These are phyloP conservation scores for Arabis hirsuta DNA, from an alignment of 345 rosid species.

Conservation along the genomic window DNA sequence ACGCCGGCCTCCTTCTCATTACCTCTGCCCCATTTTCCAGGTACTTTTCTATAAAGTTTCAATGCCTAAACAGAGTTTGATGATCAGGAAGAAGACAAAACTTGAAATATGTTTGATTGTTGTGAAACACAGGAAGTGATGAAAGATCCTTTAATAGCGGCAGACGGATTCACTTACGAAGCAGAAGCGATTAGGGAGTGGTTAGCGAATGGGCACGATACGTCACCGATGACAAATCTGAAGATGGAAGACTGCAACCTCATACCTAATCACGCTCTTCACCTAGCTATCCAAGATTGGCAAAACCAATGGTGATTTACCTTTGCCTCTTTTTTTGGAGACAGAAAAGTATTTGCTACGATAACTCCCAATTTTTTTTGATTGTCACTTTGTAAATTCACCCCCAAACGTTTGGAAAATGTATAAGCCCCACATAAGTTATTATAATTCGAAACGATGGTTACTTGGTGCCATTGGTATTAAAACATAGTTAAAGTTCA, in stretches of 20 bases:
- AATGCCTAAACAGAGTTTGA: background rate
- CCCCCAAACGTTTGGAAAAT: constrained; percentile 15
- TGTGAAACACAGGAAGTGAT: constrained; percentile 41
- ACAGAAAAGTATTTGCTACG: background rate
- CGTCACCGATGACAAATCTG: constrained; percentile 94
- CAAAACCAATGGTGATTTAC: constrained; percentile 55
- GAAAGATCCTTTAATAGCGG: constrained; percentile 88
- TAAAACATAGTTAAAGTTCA: background rate
- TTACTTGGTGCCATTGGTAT: background rate
- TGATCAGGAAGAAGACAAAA: background rate
- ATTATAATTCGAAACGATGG: constrained; percentile 12
- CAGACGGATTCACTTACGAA: constrained; percentile 92
- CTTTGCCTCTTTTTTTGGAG: constrained; percentile 10
- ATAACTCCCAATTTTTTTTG: constrained; percentile 23
- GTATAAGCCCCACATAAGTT: constrained; percentile 14
- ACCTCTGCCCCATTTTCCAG: constrained; percentile 91
- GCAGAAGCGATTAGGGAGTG: constrained; percentile 88
- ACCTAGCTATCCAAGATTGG: constrained; percentile 86
- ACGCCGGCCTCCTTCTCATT: constrained; percentile 68
- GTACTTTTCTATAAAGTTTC: constrained; percentile 45
- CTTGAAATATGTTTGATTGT: background rate
- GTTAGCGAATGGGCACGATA: constrained; percentile 78
- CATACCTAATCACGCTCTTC: constrained; percentile 83
- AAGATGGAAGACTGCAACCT: constrained; percentile 68
- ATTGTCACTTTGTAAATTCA: constrained; percentile 39